These are phyloP conservation scores for Aspergillus udagawae DNA, from an alignment of 2,329 filamentous ascomycete genomes.

Conservation along the genomic window DNA sequence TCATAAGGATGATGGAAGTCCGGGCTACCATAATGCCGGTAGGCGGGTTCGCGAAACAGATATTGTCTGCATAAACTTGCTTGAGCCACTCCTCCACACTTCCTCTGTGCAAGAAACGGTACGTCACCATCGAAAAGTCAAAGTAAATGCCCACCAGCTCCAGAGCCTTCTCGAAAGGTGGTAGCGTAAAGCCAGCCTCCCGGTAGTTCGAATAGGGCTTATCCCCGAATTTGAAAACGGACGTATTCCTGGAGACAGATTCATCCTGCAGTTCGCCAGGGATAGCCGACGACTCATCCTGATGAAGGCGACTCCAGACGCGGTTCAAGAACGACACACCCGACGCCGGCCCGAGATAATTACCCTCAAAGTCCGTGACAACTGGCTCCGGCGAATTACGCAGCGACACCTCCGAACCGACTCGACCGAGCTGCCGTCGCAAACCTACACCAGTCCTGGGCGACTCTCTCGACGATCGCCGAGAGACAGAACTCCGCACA, in stretches of 20 bases:
- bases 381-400: conserved; percentile 45
- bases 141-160: conserved; percentile 54
- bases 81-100: conserved; percentile 49
- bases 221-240: conserved; percentile 49
- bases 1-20: conserved; percentile 47
- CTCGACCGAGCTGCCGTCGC: conserved; percentile 1
- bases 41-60: conserved; percentile 34
- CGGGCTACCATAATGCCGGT: conserved; percentile 43
- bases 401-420: conserved; percentile 16
- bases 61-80: conserved; percentile 37
- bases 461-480: conserved; percentile 4
- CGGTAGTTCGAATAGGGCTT: conserved; percentile 43
- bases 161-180: conserved; percentile 36
- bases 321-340: conserved; percentile 58
- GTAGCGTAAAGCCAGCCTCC: conserved; percentile 36
- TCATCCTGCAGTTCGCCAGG: conserved; percentile 27
- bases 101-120: conserved; percentile 55
- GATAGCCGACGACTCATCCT: conserved; percentile 44
- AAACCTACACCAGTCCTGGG: background rate
- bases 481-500: conserved; percentile 2
- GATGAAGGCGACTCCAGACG: conserved; percentile 62
- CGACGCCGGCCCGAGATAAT: conserved; percentile 54
- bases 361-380: conserved; percentile 50
- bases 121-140: conserved; percentile 58
- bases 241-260: conserved; percentile 37